phyloP scores from a whole-genome alignment of 2,329 filamentous ascomycete species.

The Talaromyces sp. region DNA sequence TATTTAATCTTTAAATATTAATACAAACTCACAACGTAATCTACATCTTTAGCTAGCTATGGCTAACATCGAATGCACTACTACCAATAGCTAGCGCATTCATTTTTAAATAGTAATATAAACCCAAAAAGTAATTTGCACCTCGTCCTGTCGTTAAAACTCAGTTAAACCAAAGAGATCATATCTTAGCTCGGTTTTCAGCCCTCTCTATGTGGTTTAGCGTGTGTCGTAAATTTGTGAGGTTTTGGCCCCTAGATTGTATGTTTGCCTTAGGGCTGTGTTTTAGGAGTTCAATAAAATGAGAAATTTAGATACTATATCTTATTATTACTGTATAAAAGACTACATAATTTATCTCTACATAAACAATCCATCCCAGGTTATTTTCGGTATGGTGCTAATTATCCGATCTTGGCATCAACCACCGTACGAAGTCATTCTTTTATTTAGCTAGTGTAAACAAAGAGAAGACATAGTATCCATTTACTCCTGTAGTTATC shows the following conservation, averaged over 20 bases:
- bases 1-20: no score
- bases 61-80: no score
- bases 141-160: not conserved
- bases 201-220: not conserved
- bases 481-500: not conserved
- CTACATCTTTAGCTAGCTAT: no score
- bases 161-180: not conserved
- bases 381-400: no score
- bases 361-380: no score
- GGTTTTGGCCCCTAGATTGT: not conserved
- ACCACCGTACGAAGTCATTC: not conserved
- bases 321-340: no score
- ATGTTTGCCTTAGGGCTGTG: not conserved
- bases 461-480: not conserved
- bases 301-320: not conserved
- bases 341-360: no score
- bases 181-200: not conserved
- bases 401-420: no score
- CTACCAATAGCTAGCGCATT: no score
- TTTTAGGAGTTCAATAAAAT: not conserved
- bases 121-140: no score
- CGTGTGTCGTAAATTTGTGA: not conserved
- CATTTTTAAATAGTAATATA: no score
- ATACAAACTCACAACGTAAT: no score
- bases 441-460: not conserved